phyloP scores from a whole-genome alignment of 2,329 filamentous ascomycete species.

The Pseudogymnoascus sp. region DNA sequence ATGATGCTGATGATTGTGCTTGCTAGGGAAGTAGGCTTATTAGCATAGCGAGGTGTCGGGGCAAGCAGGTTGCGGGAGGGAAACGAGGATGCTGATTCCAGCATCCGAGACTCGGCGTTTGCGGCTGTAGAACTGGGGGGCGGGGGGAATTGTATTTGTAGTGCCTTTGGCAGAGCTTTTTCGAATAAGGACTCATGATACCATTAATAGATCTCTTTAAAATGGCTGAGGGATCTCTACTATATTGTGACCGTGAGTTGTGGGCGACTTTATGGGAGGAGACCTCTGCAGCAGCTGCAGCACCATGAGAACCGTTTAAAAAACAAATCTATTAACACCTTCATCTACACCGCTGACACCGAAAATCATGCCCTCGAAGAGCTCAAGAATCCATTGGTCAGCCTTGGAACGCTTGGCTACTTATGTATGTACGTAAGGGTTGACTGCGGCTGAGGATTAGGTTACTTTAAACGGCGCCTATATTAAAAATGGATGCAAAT shows the following conservation, averaged over 20 bases:
- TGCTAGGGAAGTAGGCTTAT: neutral
- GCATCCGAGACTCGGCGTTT: slow-evolving; percentile 5
- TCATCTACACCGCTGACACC: too few relatives aligned
- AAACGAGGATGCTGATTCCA: neutral
- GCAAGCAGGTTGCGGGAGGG: neutral
- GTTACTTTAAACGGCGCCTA: too few relatives aligned
- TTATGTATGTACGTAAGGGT: too few relatives aligned
- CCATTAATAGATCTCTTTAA: slow-evolving; percentile 2
- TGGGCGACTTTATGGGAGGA: neutral
- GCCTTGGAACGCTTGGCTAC: too few relatives aligned
- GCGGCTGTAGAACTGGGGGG: neutral
- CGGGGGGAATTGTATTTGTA: neutral
- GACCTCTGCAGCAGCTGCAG: neutral
- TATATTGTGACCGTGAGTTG: neutral
- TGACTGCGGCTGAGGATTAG: too few relatives aligned
- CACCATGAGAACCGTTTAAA: neutral
- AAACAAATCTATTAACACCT: neutral
- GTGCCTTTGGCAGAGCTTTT: neutral
- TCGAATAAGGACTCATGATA: neutral
- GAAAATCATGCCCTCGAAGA: too few relatives aligned
- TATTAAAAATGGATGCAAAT: too few relatives aligned
- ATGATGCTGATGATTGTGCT: slow-evolving; percentile 3
- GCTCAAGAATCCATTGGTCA: too few relatives aligned
- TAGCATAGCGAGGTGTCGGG: neutral
- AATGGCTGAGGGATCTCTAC: neutral